Conservation (phyloP, 2,329 filamentous ascomycete genomes). For the Cyphellophora europaea region DNA sequence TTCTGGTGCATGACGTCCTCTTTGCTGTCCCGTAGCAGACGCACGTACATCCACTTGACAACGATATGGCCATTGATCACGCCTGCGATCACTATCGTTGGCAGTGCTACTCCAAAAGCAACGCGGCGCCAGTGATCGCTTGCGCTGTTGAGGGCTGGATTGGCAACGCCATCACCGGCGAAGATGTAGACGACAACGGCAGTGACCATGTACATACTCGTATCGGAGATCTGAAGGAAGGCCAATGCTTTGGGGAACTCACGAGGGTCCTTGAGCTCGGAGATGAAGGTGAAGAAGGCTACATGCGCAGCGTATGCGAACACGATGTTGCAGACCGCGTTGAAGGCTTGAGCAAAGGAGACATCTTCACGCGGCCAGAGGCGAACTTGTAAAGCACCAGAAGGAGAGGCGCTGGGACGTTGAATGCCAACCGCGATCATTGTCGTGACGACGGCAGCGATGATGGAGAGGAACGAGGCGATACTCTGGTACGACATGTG, state of each 20-base stretch:
- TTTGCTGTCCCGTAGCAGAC: constrained; percentile 41
- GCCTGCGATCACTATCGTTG: constrained; percentile 63
- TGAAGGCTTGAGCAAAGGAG: constrained; percentile 47
- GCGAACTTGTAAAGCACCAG: constrained; percentile 43
- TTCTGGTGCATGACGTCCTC: constrained; percentile 46
- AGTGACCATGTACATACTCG: constrained; percentile 54
- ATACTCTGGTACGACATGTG: constrained; percentile 55
- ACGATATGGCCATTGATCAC: constrained; percentile 62
- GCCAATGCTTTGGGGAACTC: constrained; percentile 56
- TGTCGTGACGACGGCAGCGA: constrained; percentile 54
- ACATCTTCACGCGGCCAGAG: constrained; percentile 32
- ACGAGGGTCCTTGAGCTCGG: constrained; percentile 52
- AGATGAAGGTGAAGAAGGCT: constrained; percentile 58
- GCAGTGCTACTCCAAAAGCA: constrained; percentile 59
- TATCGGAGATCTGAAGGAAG: constrained; percentile 51
- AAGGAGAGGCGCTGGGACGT: constrained; percentile 51
- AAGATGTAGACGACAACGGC: constrained; percentile 61
- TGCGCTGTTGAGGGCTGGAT: constrained; percentile 59
- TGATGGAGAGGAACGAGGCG: constrained; percentile 55
- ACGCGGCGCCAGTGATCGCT: constrained; percentile 48
- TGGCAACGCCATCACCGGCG: constrained; percentile 51
- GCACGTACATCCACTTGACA: constrained; percentile 56
- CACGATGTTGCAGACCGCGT: constrained; percentile 58
- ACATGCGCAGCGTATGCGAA: constrained; percentile 60
- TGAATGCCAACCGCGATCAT: constrained; percentile 56